Base-by-base conservation (phyloP, 768 basidiomycete species). In the Filobasidium floriforme region DNA sequence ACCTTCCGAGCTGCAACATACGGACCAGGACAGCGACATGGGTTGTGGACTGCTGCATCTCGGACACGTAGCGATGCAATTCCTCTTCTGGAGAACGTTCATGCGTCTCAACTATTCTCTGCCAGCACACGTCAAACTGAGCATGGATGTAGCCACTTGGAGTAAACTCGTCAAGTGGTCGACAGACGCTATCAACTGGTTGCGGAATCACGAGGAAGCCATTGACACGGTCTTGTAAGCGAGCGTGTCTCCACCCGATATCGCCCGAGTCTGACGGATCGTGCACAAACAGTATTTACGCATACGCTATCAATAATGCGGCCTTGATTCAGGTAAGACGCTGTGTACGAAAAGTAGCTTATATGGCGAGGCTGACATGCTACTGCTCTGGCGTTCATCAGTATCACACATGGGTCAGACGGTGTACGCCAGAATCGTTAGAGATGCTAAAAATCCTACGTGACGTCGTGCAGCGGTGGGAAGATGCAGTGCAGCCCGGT, bases 31-130 rank as follows among this genome's bases (percentile, higher is more conserved):
- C 14, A 85, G 86, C 0, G 80, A 86, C 49, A 83, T 82, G 65
- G 82, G 83, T 70, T 85, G 88, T 71, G 89, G 94, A 49, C 81
- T 96, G 63, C 82, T 99, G 26, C 92, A 96, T 78, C 79, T 97
- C 61, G 82, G 91, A 46, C 92, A 90, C 76, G 85, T 89, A 37
- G 91, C 89, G 74, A 87, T 97, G 52, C 88, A 87, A 71, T 96
- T 98, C 86, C 89, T 98, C 78, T 93, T 96, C 80, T 96, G 91
- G 87, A 88, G 94, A 60, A 92, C 96, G 40, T 98, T 97, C 81
- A 93, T 97, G 90, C 86, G 94, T 61, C 91, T 97, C 79, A 92
- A 90, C 66, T 98, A 96, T 80, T 84, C 86, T 22, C 89, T 90
- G 74, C 92, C 94, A 10, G 85, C 85, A 12, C 92, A 96, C 74